Evolutionary conservation across 768 basidiomycete species (phyloP), one percentile per base, ranked within the genome.

Genomic region (Suillus placidus): DNA sequence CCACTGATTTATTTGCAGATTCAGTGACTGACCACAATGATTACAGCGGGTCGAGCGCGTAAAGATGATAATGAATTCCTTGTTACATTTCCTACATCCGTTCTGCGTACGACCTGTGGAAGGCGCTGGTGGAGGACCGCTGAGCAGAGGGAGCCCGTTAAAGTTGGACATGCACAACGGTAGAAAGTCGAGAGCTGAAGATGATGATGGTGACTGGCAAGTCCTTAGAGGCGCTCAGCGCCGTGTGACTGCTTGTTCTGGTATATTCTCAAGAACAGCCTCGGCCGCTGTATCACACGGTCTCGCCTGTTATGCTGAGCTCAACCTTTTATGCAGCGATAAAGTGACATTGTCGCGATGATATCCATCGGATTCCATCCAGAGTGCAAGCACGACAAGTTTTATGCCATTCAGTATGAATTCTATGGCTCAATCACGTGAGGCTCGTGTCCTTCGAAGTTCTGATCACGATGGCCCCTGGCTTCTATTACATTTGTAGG

Each of bases 41-140:
- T 90, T 86, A 74, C 91, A 93, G 67, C 78, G 84, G 69, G 85
- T 84, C 56, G 86, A 82, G 61, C 91, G 80, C 64, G 85, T 79
- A 71, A 93, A 87, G 60, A 92, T 66, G 23, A 89, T 73, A 70
- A 83, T 87, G 73, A 92, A 92, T 72, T 92, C 91, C 74, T 83
- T 92, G 73, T 81, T 85, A 72, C 91, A 93, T 74, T 87, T 92
- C 73, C 89, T 84, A 67, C 91, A 92, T 5, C 80, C 74, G 9
- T 66, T 64, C 65, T 79, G 81, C 66, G 74, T 60, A 61, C 77
- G n/a, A 65, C 66, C 64, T 66, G 77, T 68, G 34, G 76, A 66
- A 61, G 77, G 77, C 6, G 76, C 64, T 0, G 85, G 85, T 2
- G 87, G 86, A 9, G 84, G 88, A 2, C 90, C 90, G 68, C 90